Evolutionary conservation across 2,329 filamentous ascomycete species (phyloP).

Genomic region (Mycosphaerella sp.): DNA sequence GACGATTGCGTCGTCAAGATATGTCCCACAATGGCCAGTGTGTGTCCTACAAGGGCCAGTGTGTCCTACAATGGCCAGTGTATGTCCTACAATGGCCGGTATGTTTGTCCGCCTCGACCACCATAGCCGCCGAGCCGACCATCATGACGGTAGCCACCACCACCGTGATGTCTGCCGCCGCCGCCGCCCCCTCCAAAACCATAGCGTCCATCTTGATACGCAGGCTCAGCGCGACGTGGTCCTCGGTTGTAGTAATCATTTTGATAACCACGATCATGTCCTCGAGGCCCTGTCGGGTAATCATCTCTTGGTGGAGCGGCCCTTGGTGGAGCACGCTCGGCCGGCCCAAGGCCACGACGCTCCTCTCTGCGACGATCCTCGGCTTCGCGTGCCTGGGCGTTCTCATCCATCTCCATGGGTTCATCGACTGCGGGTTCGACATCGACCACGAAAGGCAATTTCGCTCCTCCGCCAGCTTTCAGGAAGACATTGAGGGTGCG

Average conservation of each 20-base stretch:
- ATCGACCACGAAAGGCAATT: conserved; percentile 15
- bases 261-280: conserved; percentile 16
- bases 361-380: conserved; percentile 31
- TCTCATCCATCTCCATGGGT: conserved; percentile 41
- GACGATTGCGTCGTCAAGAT: not conserved
- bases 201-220: conserved; percentile 40
- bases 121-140: conserved; percentile 16
- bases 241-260: conserved; percentile 24
- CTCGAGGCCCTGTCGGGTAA: conserved; percentile 21
- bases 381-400: conserved; percentile 27
- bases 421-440: conserved; percentile 27
- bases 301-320: conserved; percentile 9
- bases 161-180: conserved; percentile 20
- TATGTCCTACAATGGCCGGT: not conserved
- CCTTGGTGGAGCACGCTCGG: conserved; percentile 15
- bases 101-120: not conserved
- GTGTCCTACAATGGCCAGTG: not conserved
- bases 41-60: not conserved
- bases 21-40: not conserved
- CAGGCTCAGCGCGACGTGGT: conserved; percentile 29
- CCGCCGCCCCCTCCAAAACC: conserved; percentile 35
- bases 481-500: conserved; percentile 63
- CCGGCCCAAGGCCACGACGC: conserved; percentile 23
- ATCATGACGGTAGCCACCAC: conserved; percentile 23
- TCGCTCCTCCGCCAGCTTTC: conserved; percentile 17